Base-by-base conservation (phyloP, 805 yeast genomes). In the Candida krabiensis region DNA sequence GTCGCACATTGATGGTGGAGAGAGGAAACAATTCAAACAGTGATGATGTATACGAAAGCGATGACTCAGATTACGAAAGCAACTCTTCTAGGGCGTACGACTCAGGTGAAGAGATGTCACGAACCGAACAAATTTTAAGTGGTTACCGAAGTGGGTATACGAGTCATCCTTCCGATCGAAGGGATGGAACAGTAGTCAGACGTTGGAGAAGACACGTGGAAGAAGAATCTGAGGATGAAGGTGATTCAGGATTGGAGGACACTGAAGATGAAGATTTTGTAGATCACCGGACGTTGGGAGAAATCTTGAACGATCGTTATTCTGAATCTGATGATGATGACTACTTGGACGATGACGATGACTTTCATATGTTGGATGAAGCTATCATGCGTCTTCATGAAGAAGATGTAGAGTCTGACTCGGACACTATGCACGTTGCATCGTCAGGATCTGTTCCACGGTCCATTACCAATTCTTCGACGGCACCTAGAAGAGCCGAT, bases 1-100 rank as follows among this genome's bases (percentile, higher is more conserved):
- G 83, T 4, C 63, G 76, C 40, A 56, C 77, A 22, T 71, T 83
- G 37, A 40, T 55, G 1, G 44, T 47, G 12, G 45, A 30, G 9
- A 21, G 28, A 17, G 33, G 27, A 37, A 41, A 32, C 15, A 11
- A 14, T 4, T 16, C 22, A 28, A 32, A 27, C 14, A 30, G 38
- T 14, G 36, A 36, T n/a, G 43, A 42, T 19, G 39, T 37, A 24
- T 38, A 33, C 15, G 43, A 35, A 6, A 33, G 25, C 31, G 37
- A 28, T 12, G 29, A 28, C 21, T 19, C 22, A 41, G 28, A 15
- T 19, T 39, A 26, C 19, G 43, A 40, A 13, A 32, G 19, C 17
- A 43, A 38, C 22, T 37, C 30, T n/a, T 50, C 40, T 8, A 46
- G 40, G 29, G 43, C 46, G 37, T 37, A 31, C 18, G 27, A 24